Conservation (phyloP, 2,329 filamentous ascomycete species). For the Sporothrix globosa region DNA sequence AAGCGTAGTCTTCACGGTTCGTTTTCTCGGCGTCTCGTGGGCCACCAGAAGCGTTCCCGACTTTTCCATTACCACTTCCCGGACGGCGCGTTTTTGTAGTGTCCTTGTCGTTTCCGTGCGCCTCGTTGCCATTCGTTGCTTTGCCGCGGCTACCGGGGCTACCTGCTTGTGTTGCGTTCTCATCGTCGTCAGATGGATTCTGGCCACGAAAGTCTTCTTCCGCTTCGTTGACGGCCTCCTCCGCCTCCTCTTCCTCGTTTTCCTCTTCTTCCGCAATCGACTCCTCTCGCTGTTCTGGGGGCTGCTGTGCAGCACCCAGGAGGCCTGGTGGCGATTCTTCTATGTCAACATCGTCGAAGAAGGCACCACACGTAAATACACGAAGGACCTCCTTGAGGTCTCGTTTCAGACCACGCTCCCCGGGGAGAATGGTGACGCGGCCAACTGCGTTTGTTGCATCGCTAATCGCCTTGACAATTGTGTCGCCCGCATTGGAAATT, state of each 20-base stretch:
- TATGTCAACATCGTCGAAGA: slow-evolving; percentile 45
- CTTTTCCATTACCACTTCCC: neutral
- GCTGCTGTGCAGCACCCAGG: slow-evolving; percentile 45
- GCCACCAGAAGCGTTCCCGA: neutral
- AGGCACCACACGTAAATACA: slow-evolving; percentile 49
- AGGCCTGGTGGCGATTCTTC: slow-evolving; percentile 50
- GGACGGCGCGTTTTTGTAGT: neutral
- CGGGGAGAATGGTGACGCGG: slow-evolving; percentile 63
- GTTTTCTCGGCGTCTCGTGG: neutral
- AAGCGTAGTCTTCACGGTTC: neutral
- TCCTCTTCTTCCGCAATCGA: slow-evolving; percentile 37
- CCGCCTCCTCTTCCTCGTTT: slow-evolving; percentile 39
- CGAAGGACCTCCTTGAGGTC: slow-evolving; percentile 52
- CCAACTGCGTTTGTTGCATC: slow-evolving; percentile 61
- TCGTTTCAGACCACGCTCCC: slow-evolving; percentile 54
- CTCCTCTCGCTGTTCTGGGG: slow-evolving; percentile 37
- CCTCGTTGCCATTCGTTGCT: slow-evolving; percentile 24
- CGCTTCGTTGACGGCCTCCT: slow-evolving; percentile 39
- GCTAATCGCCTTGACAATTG: slow-evolving; percentile 67
- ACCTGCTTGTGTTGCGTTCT: neutral
- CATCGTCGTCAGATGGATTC: slow-evolving; percentile 32
- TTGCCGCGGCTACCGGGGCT: neutral
- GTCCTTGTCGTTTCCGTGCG: neutral
- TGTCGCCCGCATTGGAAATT: slow-evolving; percentile 81
- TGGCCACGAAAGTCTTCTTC: slow-evolving; percentile 37